Evolutionary conservation across 306 rosid species (phyloP).

Genomic region (Cucurbita moschata): DNA sequence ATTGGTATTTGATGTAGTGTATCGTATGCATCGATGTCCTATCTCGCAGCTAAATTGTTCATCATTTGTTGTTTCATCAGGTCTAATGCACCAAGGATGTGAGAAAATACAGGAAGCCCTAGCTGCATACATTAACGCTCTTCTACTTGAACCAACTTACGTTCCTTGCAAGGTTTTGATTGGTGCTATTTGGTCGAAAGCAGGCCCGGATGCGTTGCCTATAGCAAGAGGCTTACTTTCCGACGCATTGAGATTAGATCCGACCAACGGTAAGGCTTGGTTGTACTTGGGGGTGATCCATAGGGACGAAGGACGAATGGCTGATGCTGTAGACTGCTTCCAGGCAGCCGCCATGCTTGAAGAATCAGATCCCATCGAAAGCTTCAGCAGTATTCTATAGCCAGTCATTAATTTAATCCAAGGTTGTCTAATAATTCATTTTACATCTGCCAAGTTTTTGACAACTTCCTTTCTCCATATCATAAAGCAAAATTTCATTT

Average conservation of each 20-base stretch:
- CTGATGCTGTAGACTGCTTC: slow-evolving; percentile 80
- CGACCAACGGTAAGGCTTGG: slow-evolving; percentile 78
- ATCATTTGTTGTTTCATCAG: slow-evolving; percentile 25
- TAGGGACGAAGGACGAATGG: slow-evolving; percentile 52
- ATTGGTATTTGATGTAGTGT: neutral
- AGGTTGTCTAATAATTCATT: neutral
- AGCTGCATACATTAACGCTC: slow-evolving; percentile 25
- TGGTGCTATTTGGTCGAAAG: slow-evolving; percentile 38
- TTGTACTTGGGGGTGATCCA: slow-evolving; percentile 64
- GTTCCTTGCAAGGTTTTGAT: slow-evolving; percentile 56
- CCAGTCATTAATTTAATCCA: neutral
- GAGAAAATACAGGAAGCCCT: slow-evolving; percentile 47
- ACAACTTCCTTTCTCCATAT: neutral
- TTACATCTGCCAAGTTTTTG: neutral
- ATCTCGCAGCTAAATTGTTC: neutral
- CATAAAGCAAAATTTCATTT: neutral
- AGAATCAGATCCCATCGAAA: slow-evolving; percentile 78
- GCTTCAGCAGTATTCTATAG: slow-evolving; percentile 52
- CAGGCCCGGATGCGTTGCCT: slow-evolving; percentile 37
- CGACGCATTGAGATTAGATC: slow-evolving; percentile 67
- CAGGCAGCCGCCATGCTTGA: slow-evolving; percentile 93
- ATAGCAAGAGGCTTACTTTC: slow-evolving; percentile 67
- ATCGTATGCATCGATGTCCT: neutral
- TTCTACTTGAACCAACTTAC: slow-evolving; percentile 46
- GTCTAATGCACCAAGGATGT: slow-evolving; percentile 51